Conservation (phyloP, 23 red algal genomes). For the Chondrus crispus region DNA sequence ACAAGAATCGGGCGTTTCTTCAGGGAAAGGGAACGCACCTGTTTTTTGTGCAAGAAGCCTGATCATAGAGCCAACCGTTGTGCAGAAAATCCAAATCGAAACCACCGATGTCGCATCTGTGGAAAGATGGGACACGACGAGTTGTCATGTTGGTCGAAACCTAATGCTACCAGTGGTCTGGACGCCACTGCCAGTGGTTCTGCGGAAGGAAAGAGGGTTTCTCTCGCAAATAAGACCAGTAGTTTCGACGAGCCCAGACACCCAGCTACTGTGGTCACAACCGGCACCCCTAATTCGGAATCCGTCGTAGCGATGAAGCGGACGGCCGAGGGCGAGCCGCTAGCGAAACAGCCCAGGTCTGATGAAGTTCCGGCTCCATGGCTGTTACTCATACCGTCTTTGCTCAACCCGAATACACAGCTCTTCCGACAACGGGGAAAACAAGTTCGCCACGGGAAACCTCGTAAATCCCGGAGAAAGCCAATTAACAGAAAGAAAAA, state of each 20-base stretch:
- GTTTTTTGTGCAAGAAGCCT: background rate
- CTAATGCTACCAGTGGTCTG: no score
- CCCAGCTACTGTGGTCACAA: background rate
- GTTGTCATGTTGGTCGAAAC: background rate
- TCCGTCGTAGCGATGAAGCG: no score
- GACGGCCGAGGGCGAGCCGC: background rate
- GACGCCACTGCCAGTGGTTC: background rate
- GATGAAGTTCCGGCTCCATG: no score
- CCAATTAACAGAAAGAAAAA: no score
- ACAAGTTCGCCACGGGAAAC: no score
- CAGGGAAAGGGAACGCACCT: background rate
- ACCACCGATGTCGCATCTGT: background rate
- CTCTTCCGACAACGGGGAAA: no score
- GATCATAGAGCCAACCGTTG: background rate
- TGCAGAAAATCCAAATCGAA: background rate
- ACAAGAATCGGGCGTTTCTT: no score
- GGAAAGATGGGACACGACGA: constrained; percentile 3
- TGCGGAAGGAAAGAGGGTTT: background rate
- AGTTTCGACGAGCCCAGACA: no score
- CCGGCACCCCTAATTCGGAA: no score
- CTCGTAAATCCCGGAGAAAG: no score
- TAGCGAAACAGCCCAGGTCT: background rate
- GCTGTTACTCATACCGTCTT: no score
- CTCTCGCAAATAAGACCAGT: background rate
- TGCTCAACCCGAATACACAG: no score